These are phyloP conservation scores for Diplodia mutila DNA, from an alignment of 2,329 filamentous ascomycete species.

Conservation along the genomic window DNA sequence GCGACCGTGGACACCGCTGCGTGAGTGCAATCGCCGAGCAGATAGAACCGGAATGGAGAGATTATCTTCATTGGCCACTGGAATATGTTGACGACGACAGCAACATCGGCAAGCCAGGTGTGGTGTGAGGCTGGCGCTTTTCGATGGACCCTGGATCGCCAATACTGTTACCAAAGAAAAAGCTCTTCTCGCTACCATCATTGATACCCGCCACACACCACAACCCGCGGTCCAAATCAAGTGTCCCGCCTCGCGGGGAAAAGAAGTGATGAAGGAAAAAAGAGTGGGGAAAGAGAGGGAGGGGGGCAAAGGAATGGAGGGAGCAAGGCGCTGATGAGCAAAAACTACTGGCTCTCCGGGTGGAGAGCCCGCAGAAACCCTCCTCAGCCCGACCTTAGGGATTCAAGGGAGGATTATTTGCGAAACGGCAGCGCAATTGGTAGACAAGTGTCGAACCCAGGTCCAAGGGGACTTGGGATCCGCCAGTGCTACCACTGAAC, in stretches of 20 bases:
- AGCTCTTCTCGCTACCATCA: neutral
- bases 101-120: constrained; percentile 14
- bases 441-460: too few species aligned
- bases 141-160: neutral
- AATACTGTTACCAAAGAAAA: neutral
- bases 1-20: constrained; percentile 35
- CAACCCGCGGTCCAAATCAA: neutral
- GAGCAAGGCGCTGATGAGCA: neutral
- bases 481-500: neutral
- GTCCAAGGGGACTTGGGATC: neutral
- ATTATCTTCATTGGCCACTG: constrained; percentile 25
- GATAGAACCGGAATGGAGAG: constrained; percentile 22
- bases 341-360: neutral
- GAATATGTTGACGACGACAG: constrained; percentile 21
- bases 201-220: neutral
- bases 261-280: neutral
- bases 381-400: neutral
- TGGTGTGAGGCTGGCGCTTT: neutral
- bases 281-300: neutral
- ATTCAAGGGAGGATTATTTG: neutral
- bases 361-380: neutral
- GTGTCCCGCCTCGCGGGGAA: neutral
- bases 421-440: neutral
- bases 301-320: neutral
- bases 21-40: constrained; percentile 20